Evolutionary conservation across 805 yeast species (phyloP), one percentile per base, ranked within the genome.

Genomic region (Lachancea fermentati): DNA sequence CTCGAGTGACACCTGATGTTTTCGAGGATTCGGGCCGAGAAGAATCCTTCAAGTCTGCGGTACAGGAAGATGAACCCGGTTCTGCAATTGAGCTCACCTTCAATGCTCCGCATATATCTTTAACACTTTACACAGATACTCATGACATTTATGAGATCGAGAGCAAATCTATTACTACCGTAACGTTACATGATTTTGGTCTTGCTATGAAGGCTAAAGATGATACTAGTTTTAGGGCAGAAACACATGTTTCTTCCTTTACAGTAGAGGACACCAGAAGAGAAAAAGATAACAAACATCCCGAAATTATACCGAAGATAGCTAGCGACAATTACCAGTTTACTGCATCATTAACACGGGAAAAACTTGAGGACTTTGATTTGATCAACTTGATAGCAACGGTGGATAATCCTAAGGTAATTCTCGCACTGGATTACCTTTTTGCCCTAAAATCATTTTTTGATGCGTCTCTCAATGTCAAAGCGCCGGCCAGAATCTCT

Each of bases 371-470:
- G 2, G 48, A 51, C 0, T 58, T 62, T n/a, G 69, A 71, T 38
- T 62, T 70, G 28, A 68, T 76, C 4, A 72, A 76, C 15, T 56
- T 75, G 2, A 71, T 79, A 53, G 55, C 83, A 4, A 77, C 87
- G 0, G 72, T 91, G 8, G 95, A 86, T 44, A 83, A 81, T 46
- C 97, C 97, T 0, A 76, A 75, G 42, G 73, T 83, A 8, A 79
- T 93, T 36, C 58, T 93, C 19, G 96, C 97, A 0, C 65, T 93
- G 49, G 97, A 89, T 55, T 89, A 86, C 59, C 54, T 91, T 26
- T 76, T 89, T 60, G 85, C 93, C 2, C 54, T 93, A 49, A 84
- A 84, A 37, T 45, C 56, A 0, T 89, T 81, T 56, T 58, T 68
- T n/a, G 79, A 74, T 41, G 67, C 66, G 32, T 85, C 78, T 0